A percentile compares a stretch with the other conserved stretches of the same genome.
Conservation (phyloP, 2,329 filamentous ascomycete species). For the Beauveria varroae region DNA sequence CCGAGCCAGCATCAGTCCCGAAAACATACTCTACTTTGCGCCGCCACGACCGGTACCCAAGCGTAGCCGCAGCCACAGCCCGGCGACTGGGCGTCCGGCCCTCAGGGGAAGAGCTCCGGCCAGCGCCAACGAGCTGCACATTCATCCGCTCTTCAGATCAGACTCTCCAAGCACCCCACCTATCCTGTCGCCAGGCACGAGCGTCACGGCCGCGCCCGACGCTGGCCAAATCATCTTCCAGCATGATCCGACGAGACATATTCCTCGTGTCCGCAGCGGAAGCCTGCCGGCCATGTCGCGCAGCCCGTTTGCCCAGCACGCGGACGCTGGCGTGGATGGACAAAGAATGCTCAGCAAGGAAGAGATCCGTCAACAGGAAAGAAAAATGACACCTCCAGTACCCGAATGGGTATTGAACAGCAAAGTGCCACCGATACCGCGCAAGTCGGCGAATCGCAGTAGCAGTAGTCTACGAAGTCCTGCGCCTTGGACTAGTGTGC, state of each 20-base stretch:
- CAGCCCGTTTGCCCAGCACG: not conserved
- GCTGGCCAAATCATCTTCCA: conserved; percentile 57
- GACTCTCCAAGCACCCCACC: conserved; percentile 63
- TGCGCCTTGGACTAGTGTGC: not conserved
- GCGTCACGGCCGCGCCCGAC: conserved; percentile 62
- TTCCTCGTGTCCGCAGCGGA: conserved; percentile 48
- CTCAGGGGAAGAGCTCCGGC: conserved; percentile 20
- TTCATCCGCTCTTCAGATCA: conserved; percentile 70
- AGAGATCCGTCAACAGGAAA: not conserved
- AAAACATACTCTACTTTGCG: conserved; percentile 49
- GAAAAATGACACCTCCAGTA: conserved; percentile 12
- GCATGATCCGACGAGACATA: conserved; percentile 40
- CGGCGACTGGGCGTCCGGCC: conserved; percentile 18
- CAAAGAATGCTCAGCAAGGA: not conserved
- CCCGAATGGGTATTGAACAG: conserved; percentile 11
- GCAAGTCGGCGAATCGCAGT: conserved; percentile 1
- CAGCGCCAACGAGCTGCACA: conserved; percentile 55
- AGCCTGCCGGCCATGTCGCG: conserved; percentile 35
- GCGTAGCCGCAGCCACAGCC: conserved; percentile 47
- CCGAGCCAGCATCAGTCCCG: conserved; percentile 57
- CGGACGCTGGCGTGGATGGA: not conserved
- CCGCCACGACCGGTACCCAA: conserved; percentile 38
- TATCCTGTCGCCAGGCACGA: conserved; percentile 58
- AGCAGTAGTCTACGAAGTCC: not conserved
- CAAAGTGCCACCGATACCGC: conserved; percentile 4